phyloP scores from a whole-genome alignment of 2,329 filamentous ascomycete genomes.

The Pseudocercospora macadamiae region DNA sequence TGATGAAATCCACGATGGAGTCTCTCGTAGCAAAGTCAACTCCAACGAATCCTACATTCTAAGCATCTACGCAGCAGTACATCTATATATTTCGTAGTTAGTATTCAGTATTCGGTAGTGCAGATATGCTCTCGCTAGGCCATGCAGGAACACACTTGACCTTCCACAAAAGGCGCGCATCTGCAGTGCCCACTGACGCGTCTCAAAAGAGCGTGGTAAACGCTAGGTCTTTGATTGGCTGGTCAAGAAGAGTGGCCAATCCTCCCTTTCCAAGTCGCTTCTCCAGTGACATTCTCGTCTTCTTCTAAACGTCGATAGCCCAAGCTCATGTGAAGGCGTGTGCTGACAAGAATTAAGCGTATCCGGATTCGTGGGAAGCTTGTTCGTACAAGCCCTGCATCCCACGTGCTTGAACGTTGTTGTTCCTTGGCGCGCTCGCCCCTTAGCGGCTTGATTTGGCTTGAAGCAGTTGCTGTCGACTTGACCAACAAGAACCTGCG shows the following conservation, averaged over 20 bases:
- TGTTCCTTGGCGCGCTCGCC: background rate
- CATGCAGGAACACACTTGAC: background rate
- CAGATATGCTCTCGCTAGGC: background rate
- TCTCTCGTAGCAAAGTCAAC: too few species aligned
- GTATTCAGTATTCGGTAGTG: too few species aligned
- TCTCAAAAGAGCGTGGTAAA: background rate
- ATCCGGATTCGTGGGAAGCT: background rate
- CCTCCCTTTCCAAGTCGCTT: background rate
- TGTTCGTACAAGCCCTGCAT: background rate
- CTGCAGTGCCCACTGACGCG: background rate
- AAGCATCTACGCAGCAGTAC: background rate
- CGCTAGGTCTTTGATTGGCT: background rate
- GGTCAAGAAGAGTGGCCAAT: background rate
- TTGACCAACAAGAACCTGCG: too few species aligned
- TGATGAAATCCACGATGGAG: background rate
- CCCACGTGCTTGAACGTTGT: background rate
- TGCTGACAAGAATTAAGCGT: background rate
- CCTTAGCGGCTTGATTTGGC: too few species aligned
- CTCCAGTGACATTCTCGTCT: background rate
- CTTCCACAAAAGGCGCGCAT: background rate
- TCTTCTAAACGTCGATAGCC: background rate
- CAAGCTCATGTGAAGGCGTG: background rate
- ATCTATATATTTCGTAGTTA: background rate
- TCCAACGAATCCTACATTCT: too few species aligned
- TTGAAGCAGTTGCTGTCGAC: too few species aligned